Conservation (phyloP, 768 basidiomycete genomes). For the Tylopilus rubrobrunneus region DNA sequence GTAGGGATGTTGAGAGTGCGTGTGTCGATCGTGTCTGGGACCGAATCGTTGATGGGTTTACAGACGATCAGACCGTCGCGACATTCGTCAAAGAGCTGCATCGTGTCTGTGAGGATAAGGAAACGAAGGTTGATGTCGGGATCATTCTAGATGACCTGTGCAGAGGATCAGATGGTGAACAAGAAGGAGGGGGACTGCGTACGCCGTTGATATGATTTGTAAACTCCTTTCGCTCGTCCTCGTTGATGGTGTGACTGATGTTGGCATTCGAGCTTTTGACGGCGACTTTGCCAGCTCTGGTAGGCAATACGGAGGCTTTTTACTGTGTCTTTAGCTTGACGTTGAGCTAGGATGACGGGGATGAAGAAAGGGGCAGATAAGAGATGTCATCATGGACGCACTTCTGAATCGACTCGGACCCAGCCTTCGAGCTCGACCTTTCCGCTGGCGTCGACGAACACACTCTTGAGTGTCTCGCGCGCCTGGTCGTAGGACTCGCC, state of each 20-base stretch:
- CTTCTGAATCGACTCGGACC: too few relatives aligned
- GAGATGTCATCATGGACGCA: conserved; percentile 37
- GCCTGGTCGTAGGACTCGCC: conserved; percentile 92
- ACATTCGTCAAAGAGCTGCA: conserved; percentile 98
- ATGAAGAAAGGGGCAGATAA: conserved; percentile 10
- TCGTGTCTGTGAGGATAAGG: conserved; percentile 92
- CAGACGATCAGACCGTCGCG: conserved; percentile 94
- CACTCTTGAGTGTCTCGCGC: conserved; percentile 87
- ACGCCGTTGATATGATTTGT: conserved; percentile 98
- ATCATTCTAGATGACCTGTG: conserved; percentile 87
- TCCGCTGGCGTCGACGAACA: conserved; percentile 91
- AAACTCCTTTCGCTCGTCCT: conserved; percentile 92
- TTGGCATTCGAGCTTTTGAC: conserved; percentile 94
- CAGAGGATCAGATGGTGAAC: conserved; percentile 6
- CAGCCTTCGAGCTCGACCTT: conserved; percentile 97
- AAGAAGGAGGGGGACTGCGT: conserved; percentile 28
- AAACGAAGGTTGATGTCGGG: conserved; percentile 75
- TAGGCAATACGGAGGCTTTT: conserved; percentile 45
- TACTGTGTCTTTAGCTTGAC: conserved; percentile 65
- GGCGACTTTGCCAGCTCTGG: conserved; percentile 84
- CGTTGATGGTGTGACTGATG: conserved; percentile 95
- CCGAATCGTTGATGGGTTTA: conserved; percentile 99
- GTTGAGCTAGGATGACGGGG: conserved; percentile 52
- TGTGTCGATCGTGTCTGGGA: conserved; percentile 97
- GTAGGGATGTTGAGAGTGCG: conserved; percentile 94